phyloP scores from a whole-genome alignment of 257 asterid genomes.

The Solanum infundibuliforme region DNA sequence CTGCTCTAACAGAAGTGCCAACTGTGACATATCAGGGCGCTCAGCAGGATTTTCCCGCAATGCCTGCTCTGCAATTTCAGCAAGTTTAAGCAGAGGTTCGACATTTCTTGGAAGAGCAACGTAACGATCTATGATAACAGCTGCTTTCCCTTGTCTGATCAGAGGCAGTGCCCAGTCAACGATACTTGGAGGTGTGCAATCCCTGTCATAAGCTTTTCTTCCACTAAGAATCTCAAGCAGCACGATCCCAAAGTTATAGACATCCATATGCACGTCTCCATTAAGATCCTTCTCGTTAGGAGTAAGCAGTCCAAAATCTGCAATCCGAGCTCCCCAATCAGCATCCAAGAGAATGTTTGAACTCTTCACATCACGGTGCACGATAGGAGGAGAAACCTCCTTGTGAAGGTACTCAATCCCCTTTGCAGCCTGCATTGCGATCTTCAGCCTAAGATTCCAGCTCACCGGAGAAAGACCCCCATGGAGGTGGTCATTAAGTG shows the following conservation, averaged over 20 bases:
- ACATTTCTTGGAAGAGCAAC: conserved; percentile 69
- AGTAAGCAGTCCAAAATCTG: conserved; percentile 60
- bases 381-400: conserved; percentile 68
- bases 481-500: conserved; percentile 89
- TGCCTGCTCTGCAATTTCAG: conserved; percentile 73
- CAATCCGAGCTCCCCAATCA: conserved; percentile 70
- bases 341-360: conserved; percentile 79
- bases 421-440: conserved; percentile 75
- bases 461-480: conserved; percentile 67
- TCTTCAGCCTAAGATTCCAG: conserved; percentile 68
- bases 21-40: conserved; percentile 52
- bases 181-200: conserved; percentile 56
- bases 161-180: conserved; percentile 84
- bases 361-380: conserved; percentile 73
- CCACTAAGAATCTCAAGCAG: conserved; percentile 87
- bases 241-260: conserved; percentile 72
- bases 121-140: conserved; percentile 64
- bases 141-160: conserved; percentile 70
- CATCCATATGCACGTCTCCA: conserved; percentile 52
- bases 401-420: conserved; percentile 78
- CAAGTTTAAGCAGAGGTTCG: conserved; percentile 85
- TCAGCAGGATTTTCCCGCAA: conserved; percentile 51
- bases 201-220: conserved; percentile 60
- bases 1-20: conserved; percentile 56
- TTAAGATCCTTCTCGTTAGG: conserved; percentile 40